These are phyloP conservation scores for Dactylellina haptotyla DNA, from an alignment of 2,329 filamentous ascomycete genomes.

Conservation along the genomic window DNA sequence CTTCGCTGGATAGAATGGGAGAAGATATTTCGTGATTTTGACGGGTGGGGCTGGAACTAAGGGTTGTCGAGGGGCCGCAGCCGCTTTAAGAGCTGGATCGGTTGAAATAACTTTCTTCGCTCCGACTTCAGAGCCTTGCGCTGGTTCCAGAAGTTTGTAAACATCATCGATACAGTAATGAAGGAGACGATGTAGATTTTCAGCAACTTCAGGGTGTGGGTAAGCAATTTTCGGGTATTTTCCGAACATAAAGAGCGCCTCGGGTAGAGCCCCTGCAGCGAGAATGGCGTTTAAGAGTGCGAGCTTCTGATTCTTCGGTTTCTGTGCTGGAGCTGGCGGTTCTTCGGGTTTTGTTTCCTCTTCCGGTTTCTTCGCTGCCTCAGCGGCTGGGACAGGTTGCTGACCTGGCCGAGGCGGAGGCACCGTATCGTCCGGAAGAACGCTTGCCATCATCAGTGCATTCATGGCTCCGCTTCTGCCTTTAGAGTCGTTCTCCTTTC, in stretches of 20 bases:
- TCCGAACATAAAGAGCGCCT: constrained; percentile 90
- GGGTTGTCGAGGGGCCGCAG: constrained; percentile 78
- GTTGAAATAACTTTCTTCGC: constrained; percentile 55
- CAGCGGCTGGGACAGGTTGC: constrained; percentile 66
- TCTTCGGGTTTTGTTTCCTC: constrained; percentile 66
- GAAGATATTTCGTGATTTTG: constrained; percentile 46
- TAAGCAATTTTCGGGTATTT: constrained; percentile 93
- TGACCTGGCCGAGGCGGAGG: constrained; percentile 66
- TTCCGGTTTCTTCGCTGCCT: constrained; percentile 64
- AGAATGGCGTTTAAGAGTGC: constrained; percentile 84
- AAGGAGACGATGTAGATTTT: constrained; percentile 84
- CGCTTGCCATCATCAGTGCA: constrained; percentile 85
- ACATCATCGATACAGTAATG: constrained; percentile 84
- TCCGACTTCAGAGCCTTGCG: constrained; percentile 70
- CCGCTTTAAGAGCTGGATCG: constrained; percentile 46
- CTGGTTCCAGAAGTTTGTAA: constrained; percentile 67
- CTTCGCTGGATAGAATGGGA: constrained; percentile 41
- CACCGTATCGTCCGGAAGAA: constrained; percentile 81
- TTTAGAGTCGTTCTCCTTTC: constrained; percentile 79
- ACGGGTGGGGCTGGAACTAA: constrained; percentile 68
- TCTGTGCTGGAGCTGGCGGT: constrained; percentile 60
- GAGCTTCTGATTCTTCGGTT: constrained; percentile 81
- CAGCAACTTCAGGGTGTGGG: constrained; percentile 80
- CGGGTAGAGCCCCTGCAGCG: constrained; percentile 89
- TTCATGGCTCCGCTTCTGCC: constrained; percentile 81